Percentiles rank a stretch among this genome's conserved stretches.
Evolutionary conservation across 176 grass and related monocot species (phyloP).

Genomic region (Triticum timopheevii): DNA sequence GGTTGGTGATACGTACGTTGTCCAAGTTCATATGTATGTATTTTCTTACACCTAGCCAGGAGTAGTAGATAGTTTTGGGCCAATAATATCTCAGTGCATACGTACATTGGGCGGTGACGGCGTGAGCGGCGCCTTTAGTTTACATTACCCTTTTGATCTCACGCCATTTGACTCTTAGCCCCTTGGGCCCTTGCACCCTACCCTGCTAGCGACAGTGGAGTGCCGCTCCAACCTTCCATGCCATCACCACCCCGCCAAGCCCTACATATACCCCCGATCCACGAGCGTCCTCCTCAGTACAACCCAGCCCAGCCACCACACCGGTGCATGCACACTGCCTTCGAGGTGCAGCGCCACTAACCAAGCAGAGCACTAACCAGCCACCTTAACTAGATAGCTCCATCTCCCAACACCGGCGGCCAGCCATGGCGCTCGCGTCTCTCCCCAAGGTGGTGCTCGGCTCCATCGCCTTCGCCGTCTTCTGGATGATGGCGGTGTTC

Average conservation of each 20-base stretch:
- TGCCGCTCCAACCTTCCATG: background rate
- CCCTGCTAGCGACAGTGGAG: background rate
- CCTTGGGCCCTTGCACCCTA: background rate
- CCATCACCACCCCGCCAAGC: background rate
- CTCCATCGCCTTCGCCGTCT: slow-evolving; percentile 63
- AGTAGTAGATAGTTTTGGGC: background rate
- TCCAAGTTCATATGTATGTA: no score
- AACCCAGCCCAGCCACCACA: background rate
- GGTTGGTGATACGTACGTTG: no score
- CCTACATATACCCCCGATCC: background rate
- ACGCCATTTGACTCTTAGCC: slow-evolving; percentile 36
- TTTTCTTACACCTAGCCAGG: no score
- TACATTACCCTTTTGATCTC: slow-evolving; percentile 33
- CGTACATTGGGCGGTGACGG: background rate
- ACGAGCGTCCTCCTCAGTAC: background rate
- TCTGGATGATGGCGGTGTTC: slow-evolving; percentile 97
- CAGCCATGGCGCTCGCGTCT: slow-evolving; percentile 42
- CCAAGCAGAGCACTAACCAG: background rate
- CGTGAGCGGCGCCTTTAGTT: slow-evolving; percentile 5
- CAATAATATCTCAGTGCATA: background rate
- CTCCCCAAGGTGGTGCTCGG: slow-evolving; percentile 56
- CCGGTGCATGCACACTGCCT: background rate
- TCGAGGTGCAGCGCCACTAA: background rate
- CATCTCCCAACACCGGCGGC: no score
- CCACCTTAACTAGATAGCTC: background rate